These are phyloP conservation scores for Carex cristatella DNA, from an alignment of 176 grass and related monocot genomes.

Conservation along the genomic window DNA sequence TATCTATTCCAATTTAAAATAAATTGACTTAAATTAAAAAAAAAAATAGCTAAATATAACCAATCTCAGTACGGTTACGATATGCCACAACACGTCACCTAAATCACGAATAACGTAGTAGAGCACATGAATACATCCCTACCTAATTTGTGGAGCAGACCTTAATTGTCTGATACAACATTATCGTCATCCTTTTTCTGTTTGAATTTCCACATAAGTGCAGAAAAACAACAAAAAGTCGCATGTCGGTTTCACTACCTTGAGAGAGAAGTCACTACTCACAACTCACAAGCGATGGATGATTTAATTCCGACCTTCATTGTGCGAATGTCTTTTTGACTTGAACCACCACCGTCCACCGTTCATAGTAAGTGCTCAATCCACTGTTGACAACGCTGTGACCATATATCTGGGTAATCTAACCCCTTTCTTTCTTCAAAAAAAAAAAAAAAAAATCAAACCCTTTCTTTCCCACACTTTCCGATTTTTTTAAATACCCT, in stretches of 20 bases:
- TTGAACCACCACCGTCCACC: not conserved
- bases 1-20: no score
- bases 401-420: not conserved
- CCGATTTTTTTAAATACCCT: no score
- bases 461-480: not conserved
- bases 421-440: not conserved
- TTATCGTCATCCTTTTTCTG: not conserved
- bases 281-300: not conserved
- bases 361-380: not conserved
- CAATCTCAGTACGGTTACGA: no score
- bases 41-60: no score
- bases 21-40: no score
- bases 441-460: not conserved
- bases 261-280: not conserved
- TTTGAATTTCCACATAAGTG: not conserved
- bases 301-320: not conserved
- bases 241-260: not conserved
- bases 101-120: no score
- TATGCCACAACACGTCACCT: no score
- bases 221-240: not conserved
- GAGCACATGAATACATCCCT: no score
- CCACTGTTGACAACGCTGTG: not conserved
- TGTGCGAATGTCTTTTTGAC: not conserved
- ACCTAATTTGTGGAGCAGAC: no score
- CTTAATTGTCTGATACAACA: not conserved